Conservation (phyloP, 2,329 filamentous ascomycete species). For the Samsoniella hepiali region DNA sequence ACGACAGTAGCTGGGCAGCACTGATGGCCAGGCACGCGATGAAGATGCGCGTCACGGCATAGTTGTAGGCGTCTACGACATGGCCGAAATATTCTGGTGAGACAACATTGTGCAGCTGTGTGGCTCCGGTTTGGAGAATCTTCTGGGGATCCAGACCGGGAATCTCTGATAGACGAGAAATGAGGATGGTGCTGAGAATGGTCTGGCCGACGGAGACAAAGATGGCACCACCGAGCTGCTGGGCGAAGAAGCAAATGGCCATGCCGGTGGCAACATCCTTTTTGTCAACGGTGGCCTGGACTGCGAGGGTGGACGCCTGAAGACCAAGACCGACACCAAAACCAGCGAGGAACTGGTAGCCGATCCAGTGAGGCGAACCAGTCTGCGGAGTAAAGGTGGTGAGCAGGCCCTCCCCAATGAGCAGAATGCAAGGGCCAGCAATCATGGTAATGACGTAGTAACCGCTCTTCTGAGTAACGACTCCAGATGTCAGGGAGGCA, state of each 20-base stretch:
- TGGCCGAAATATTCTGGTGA: slow-evolving; percentile 44
- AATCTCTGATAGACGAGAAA: slow-evolving; percentile 36
- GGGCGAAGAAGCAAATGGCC: slow-evolving; percentile 55
- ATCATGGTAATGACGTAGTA: slow-evolving; percentile 61
- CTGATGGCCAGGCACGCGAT: slow-evolving; percentile 58
- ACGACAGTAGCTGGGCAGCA: slow-evolving; percentile 53
- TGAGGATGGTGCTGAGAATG: slow-evolving; percentile 47
- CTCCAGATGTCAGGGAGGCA: slow-evolving; percentile 48
- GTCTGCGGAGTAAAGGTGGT: slow-evolving; percentile 51
- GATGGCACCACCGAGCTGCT: slow-evolving; percentile 57
- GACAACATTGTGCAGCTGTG: slow-evolving; percentile 55
- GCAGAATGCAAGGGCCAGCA: slow-evolving; percentile 45
- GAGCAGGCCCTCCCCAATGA: slow-evolving; percentile 54
- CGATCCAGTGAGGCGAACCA: slow-evolving; percentile 53
- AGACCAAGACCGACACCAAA: slow-evolving; percentile 58
- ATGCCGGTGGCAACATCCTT: slow-evolving; percentile 54
- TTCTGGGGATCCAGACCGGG: slow-evolving; percentile 41
- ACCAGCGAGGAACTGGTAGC: slow-evolving; percentile 56
- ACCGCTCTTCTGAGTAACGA: slow-evolving; percentile 49
- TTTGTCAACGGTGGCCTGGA: slow-evolving; percentile 50
- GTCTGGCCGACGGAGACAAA: slow-evolving; percentile 57
- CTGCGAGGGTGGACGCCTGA: slow-evolving; percentile 55
- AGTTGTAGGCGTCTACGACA: slow-evolving; percentile 64
- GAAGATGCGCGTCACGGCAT: slow-evolving; percentile 60
- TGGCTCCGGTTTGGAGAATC: slow-evolving; percentile 53